Percentiles rank a stretch among this genome's conserved stretches.
Evolutionary conservation across 306 rosid species (phyloP).

Genomic region (Castanopsis chinensis): DNA sequence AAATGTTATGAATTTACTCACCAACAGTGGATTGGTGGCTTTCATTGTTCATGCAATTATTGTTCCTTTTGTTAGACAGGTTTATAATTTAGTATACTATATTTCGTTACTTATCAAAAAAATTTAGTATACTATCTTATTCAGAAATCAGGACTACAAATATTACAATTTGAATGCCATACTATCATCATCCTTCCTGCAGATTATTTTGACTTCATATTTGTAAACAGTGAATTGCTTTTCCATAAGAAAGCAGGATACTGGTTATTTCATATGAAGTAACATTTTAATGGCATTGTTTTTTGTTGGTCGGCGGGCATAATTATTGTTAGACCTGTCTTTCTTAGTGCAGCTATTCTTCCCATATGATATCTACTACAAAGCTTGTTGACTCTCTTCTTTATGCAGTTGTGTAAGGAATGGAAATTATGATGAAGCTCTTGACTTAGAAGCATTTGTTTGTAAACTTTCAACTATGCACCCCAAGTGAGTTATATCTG

Average conservation of each 20-base stretch:
- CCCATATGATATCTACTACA: neutral
- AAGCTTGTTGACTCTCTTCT: conserved; percentile 16
- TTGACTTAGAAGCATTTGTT: conserved; percentile 93
- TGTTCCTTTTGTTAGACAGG: neutral
- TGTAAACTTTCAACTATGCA: conserved; percentile 92
- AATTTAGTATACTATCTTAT: neutral
- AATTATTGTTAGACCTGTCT: neutral
- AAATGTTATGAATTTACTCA: no score
- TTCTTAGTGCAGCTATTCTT: neutral
- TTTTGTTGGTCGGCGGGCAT: neutral
- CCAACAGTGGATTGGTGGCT: no score
- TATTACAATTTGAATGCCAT: neutral
- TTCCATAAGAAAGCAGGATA: neutral
- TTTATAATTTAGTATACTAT: neutral
- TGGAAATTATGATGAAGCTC: conserved; percentile 98
- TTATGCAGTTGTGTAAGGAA: conserved; percentile 85
- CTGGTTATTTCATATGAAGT: neutral
- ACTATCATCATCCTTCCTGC: neutral
- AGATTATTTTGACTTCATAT: neutral
- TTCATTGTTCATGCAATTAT: neutral
- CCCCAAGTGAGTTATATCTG: conserved; percentile 63
- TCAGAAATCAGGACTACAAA: neutral
- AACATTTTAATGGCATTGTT: neutral
- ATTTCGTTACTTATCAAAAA: neutral
- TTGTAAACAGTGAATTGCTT: no score